Evolutionary conservation across 2,329 filamentous ascomycete genomes (phyloP).

Genomic region (Penicillium palitans): DNA sequence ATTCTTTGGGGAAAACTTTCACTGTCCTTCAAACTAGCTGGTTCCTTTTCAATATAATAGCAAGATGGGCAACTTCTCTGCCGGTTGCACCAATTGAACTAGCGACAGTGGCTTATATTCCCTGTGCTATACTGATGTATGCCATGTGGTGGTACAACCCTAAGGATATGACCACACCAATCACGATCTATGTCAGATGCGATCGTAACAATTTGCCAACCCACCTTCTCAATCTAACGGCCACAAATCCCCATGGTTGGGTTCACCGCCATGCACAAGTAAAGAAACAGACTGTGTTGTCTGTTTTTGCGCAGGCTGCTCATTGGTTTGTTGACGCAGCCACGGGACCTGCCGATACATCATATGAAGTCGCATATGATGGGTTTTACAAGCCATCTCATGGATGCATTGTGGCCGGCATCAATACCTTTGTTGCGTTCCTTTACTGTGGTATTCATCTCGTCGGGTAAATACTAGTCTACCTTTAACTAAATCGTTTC

Average conservation of each 20-base stretch:
- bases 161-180: neutral
- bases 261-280: neutral
- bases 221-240: neutral
- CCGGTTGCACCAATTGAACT: too few species aligned
- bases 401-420: neutral
- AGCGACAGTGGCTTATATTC: too few species aligned
- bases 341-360: too few species aligned
- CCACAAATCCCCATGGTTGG: neutral
- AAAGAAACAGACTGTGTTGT: neutral
- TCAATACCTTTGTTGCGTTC: neutral
- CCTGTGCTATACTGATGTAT: neutral
- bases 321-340: neutral
- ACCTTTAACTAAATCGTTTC: neutral
- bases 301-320: neutral
- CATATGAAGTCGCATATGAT: neutral
- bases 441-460: neutral
- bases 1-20: conserved; percentile 17
- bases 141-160: neutral
- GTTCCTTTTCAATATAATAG: conserved; percentile 9
- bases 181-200: neutral
- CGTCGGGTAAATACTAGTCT: neutral
- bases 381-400: neutral
- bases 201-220: neutral
- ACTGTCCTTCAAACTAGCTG: conserved; percentile 18
- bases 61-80: conserved; percentile 6